phyloP scores from a whole-genome alignment of 371 early-diverging fungal genomes.

The Mycotypha africana region DNA sequence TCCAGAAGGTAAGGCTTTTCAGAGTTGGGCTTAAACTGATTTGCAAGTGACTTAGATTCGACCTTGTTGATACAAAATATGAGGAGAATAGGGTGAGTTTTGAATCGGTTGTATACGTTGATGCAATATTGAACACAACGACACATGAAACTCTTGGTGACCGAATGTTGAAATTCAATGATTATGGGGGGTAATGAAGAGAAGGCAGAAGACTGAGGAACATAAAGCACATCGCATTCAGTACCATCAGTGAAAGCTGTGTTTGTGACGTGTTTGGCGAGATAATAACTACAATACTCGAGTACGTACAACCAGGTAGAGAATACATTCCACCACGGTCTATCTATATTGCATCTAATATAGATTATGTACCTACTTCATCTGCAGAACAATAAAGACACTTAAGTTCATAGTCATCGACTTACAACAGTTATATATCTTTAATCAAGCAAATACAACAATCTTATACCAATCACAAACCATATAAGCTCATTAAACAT shows the following conservation, averaged over 20 bases:
- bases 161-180: constrained; percentile 12
- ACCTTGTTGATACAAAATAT: constrained; percentile 5
- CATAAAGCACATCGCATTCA: constrained; percentile 6
- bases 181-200: constrained; percentile 12
- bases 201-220: constrained; percentile 6
- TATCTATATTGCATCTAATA: too few relatives aligned
- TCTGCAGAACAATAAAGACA: too few relatives aligned
- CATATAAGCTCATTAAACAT: too few relatives aligned
- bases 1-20: constrained; percentile 2
- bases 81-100: constrained; percentile 3
- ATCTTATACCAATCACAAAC: too few relatives aligned
- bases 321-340: too few relatives aligned
- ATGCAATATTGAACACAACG: constrained; percentile 9
- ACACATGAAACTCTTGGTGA: constrained; percentile 14
- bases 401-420: too few relatives aligned
- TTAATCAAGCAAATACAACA: too few relatives aligned
- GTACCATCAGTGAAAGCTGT: constrained; percentile 8
- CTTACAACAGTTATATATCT: too few relatives aligned
- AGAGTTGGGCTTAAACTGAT: not conserved
- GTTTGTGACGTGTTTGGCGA: too few relatives aligned
- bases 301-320: too few relatives aligned
- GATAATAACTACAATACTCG: too few relatives aligned
- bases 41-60: constrained; percentile 1
- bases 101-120: not conserved
- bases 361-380: too few relatives aligned